phyloP scores from a whole-genome alignment of 345 rosid species.

The Citrus hindsii region DNA sequence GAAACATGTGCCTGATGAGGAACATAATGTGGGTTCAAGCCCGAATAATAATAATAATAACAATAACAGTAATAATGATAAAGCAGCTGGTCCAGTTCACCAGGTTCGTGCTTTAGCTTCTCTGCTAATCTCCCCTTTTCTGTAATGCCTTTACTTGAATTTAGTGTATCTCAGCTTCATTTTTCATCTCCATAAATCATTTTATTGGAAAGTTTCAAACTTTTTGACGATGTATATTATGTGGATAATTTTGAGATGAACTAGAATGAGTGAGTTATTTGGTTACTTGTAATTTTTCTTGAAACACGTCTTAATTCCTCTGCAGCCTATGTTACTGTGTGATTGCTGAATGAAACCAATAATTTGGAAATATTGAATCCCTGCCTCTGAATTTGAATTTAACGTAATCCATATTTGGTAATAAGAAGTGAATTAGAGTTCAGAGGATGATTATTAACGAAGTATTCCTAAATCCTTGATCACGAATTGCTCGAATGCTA shows the following conservation, averaged over 20 bases:
- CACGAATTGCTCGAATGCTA: not conserved
- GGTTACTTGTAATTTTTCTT: not conserved
- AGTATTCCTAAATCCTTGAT: not conserved
- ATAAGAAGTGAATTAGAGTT: not conserved
- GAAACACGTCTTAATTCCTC: not conserved
- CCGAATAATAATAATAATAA: not conserved
- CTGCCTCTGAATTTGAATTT: not conserved
- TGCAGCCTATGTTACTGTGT: not conserved
- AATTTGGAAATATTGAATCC: not conserved
- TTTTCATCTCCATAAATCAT: not conserved
- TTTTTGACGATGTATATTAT: not conserved
- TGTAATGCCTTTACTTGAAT: not conserved
- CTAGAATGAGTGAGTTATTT: not conserved
- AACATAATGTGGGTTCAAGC: conserved; percentile 15
- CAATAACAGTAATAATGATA: not conserved
- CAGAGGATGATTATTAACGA: not conserved
- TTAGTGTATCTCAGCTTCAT: not conserved
- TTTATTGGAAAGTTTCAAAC: not conserved
- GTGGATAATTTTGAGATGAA: not conserved
- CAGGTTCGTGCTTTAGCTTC: conserved; percentile 15
- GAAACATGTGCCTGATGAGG: conserved; percentile 18
- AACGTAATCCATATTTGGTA: not conserved
- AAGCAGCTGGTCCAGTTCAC: conserved; percentile 10
- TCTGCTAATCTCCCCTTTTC: not conserved
- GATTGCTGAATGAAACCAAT: not conserved